A percentile compares a stretch with the other conserved stretches of the same genome.
Evolutionary conservation across 768 basidiomycete genomes (phyloP).

Genomic region (Suillus occidentalis): DNA sequence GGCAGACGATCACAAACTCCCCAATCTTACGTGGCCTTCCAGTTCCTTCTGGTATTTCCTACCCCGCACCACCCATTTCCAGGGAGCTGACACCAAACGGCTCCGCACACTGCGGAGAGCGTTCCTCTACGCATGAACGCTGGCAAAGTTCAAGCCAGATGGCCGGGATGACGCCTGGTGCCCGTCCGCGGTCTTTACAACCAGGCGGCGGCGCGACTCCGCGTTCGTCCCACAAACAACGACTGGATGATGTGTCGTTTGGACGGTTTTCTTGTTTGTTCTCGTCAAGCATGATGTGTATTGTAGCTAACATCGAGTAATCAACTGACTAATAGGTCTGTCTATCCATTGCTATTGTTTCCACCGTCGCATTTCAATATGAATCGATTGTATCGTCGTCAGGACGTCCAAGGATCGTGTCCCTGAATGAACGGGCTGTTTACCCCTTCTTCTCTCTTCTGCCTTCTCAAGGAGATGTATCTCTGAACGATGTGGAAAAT

Average conservation of each 20-base stretch:
- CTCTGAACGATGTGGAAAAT: neutral
- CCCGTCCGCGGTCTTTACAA: slow-evolving; percentile 14
- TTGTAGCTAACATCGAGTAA: neutral
- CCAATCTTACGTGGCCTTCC: slow-evolving; percentile 26
- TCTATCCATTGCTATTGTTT: neutral
- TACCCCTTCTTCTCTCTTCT: neutral
- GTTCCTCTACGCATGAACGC: slow-evolving; percentile 26
- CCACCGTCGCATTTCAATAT: neutral
- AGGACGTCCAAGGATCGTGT: neutral
- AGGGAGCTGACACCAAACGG: slow-evolving; percentile 15
- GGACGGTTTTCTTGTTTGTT: neutral
- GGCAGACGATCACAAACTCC: slow-evolving; percentile 20
- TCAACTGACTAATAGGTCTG: neutral
- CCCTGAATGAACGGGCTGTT: neutral
- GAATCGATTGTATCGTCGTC: neutral
- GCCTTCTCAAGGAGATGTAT: neutral
- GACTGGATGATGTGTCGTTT: slow-evolving; percentile 6
- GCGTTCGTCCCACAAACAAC: slow-evolving; percentile 16
- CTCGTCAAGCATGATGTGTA: neutral
- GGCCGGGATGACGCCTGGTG: slow-evolving; percentile 28
- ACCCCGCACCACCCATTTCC: slow-evolving; percentile 29
- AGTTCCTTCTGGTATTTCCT: slow-evolving; percentile 24
- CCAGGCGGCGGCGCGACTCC: slow-evolving; percentile 10
- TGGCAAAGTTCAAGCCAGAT: slow-evolving; percentile 22
- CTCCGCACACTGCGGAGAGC: slow-evolving; percentile 4